Percentiles rank a stretch among this genome's conserved stretches.
These are phyloP conservation scores for Quercus parvula DNA, from an alignment of 306 rosid genomes.

Conservation along the genomic window DNA sequence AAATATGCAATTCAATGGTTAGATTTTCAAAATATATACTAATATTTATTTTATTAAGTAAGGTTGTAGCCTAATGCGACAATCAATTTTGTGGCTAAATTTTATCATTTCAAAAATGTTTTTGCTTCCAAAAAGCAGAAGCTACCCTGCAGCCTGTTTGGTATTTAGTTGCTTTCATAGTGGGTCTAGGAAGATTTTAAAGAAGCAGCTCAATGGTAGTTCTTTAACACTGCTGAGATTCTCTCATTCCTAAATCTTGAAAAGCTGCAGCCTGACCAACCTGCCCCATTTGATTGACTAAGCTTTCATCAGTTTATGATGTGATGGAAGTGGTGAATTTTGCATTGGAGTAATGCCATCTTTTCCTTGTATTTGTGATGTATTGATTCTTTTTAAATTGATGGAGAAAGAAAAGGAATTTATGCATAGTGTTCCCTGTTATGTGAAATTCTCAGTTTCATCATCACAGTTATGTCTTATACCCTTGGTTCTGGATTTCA, in stretches of 20 bases:
- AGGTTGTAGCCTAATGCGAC: no score
- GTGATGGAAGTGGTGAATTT: background rate
- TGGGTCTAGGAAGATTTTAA: background rate
- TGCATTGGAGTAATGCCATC: background rate
- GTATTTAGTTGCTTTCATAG: background rate
- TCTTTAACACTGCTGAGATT: background rate
- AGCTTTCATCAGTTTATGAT: background rate
- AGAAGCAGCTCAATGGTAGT: background rate
- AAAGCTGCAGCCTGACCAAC: background rate
- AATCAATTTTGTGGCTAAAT: no score
- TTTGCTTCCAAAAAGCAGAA: background rate
- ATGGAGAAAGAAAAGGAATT: background rate
- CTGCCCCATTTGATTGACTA: background rate
- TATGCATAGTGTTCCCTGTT: background rate
- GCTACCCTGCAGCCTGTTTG: background rate
- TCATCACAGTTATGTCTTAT: background rate
- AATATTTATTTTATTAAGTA: no score
- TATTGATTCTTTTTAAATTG: background rate
- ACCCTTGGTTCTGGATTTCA: background rate
- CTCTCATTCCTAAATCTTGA: background rate
- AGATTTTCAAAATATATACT: no score
- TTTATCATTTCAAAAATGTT: background rate
- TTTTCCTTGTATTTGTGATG: background rate
- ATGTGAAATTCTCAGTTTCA: background rate
- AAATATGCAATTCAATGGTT: no score